Evolutionary conservation across 371 early-diverging fungal genomes (phyloP).

Genomic region (Rhizopus delemar): DNA sequence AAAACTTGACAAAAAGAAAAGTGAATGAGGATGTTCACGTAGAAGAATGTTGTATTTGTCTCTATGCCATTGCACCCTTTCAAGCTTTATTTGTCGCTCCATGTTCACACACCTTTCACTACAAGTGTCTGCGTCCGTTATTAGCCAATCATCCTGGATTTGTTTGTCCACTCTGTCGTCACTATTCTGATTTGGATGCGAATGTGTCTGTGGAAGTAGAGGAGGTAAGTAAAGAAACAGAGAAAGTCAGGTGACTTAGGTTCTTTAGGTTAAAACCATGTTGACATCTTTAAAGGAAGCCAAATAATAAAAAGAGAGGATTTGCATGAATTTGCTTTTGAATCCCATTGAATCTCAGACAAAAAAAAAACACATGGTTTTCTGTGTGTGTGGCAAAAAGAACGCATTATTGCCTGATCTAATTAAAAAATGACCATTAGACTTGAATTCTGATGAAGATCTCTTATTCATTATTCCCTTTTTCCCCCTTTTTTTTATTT

Average conservation of each 20-base stretch:
- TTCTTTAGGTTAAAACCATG: slow-evolving; percentile 15
- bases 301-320: not conserved
- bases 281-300: slow-evolving; percentile 8
- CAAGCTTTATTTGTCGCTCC: slow-evolving; percentile 95
- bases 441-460: too few relatives aligned
- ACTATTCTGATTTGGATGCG: slow-evolving; percentile 87
- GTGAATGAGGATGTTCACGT: slow-evolving; percentile 20
- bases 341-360: not conserved
- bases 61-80: slow-evolving; percentile 83
- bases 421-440: too few relatives aligned
- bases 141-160: slow-evolving; percentile 69
- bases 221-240: slow-evolving; percentile 22
- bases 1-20: slow-evolving; percentile 10
- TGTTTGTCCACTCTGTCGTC: slow-evolving; percentile 92
- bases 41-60: slow-evolving; percentile 94
- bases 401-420: too few relatives aligned
- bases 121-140: slow-evolving; percentile 84
- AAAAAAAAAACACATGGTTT: too few relatives aligned
- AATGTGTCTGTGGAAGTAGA: slow-evolving; percentile 60
- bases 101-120: slow-evolving; percentile 94
- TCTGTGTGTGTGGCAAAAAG: too few relatives aligned
- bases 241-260: not conserved
- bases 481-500: too few relatives aligned
- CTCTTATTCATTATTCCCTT: too few relatives aligned
- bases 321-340: not conserved